phyloP scores from a whole-genome alignment of 352 stramenopile genomes.

The Poterioochromonas sp. region DNA sequence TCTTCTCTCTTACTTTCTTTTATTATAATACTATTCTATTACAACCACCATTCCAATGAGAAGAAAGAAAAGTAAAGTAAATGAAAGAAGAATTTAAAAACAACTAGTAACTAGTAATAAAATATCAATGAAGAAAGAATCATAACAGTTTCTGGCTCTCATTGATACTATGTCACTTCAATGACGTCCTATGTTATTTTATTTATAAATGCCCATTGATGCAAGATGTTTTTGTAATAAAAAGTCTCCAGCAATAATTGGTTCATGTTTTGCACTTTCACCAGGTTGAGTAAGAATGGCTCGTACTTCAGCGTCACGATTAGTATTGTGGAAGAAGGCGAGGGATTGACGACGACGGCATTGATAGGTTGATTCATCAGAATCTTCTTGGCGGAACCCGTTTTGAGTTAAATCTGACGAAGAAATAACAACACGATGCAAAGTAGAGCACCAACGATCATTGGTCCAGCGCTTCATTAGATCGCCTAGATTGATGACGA shows the following conservation, averaged over 20 bases:
- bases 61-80: too few relatives aligned
- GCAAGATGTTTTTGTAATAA: conserved; percentile 56
- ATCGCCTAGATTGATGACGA: conserved; percentile 80
- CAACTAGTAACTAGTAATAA: too few relatives aligned
- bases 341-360: conserved; percentile 57
- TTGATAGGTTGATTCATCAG: background rate
- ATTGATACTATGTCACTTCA: too few relatives aligned
- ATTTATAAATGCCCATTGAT: too few relatives aligned
- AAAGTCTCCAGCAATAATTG: conserved; percentile 60
- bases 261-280: conserved; percentile 60
- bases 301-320: conserved; percentile 62
- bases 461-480: conserved; percentile 83
- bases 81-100: too few relatives aligned
- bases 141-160: too few relatives aligned
- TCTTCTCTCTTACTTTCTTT: too few relatives aligned
- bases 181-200: too few relatives aligned
- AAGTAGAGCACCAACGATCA: conserved; percentile 63
- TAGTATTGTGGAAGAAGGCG: conserved; percentile 79
- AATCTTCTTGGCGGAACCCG: conserved; percentile 13
- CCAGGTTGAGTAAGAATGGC: conserved; percentile 49
- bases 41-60: too few relatives aligned
- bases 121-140: too few relatives aligned
- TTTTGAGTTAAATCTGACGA: conserved; percentile 38
- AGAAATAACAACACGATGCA: conserved; percentile 74
- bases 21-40: too few relatives aligned